Evolutionary conservation across 139 green algal genomes (phyloP), one percentile per base, ranked within the genome.

Genomic region (Dunaliella primolecta): DNA sequence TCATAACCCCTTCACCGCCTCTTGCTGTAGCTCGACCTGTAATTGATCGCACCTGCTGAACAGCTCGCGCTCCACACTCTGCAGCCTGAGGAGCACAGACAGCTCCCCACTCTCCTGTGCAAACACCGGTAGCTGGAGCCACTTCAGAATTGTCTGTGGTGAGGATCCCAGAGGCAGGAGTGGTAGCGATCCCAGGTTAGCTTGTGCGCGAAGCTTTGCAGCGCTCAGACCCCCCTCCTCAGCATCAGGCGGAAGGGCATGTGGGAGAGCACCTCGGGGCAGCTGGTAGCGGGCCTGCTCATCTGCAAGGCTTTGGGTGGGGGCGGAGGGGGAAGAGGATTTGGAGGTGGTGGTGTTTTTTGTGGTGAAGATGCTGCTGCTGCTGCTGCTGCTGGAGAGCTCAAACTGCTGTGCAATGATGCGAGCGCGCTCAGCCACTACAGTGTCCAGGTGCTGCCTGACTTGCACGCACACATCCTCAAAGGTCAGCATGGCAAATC

Each of bases 41-140:
- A n/a, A n/a, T n/a, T n/a, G n/a, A n/a, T n/a, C 46, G 46, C 46
- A 64, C 46, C 46, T 64, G 21, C 3, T 29, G 78, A 89, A 92
- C n/a, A 93, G 36, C 84, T 89, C 78, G 2, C 32, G 36, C 78
- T 93, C 88, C 3, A 92, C 55, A 29, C 46, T 82, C 33, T 83
- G 57, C 36, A 92, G 77, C 46, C 46, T 64, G 7, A 64, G 15
- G 46, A 64, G 46, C 46, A 7, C 46, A 25, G 46, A 15, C 46
- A 64, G 46, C 7, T 64, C 46, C 46, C 46, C 46, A 64, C 7
- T 15, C 46, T 15, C 46, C 46, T 64, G 46, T 7, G 46, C 15
- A 15, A 64, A 64, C 46, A 64, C 46, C 15, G 46, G 46, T 25
- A 37, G 87, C 84, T 23, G 56, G 38, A 30, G 35, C 85, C 36